Base-by-base conservation (phyloP, 2,329 filamentous ascomycete species). In the Colletotrichum truncatum region DNA sequence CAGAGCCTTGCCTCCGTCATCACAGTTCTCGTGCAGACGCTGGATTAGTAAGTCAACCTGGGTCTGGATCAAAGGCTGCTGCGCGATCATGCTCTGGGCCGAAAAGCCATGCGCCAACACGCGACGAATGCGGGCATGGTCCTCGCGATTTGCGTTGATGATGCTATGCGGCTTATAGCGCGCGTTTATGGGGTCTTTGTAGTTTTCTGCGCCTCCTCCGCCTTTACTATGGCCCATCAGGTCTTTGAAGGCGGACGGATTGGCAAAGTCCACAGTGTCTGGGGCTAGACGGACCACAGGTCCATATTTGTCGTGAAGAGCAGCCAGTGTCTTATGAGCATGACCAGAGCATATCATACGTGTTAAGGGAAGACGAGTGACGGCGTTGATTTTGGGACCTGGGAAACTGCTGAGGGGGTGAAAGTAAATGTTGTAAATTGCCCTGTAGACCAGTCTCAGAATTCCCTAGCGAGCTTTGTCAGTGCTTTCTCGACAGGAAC, bases 231-330 rank as follows among this genome's bases (percentile, higher is more conserved):
- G 64, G 43, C 75, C 77, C 63, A 81, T 81, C n/a, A 83, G 80
- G 14, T 80, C 78, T 58, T 77, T 77, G 76, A 76, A 81, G 2
- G 76, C 77, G 8, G 70, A 55, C 4, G 73, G 45, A 7, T 73
- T 73, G 16, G 73, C 75, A 56, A 80, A 82, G 4, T 77, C 75
- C 6, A 84, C 73, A 14, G 76, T 71, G 28, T 77, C 75, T 0
- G 82, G 81, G 1, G 71, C 74, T 5, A 80, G 69, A 2, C 82
- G 77, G 10, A 84, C 74, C 1, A 83, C 73, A n/a, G 71, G 67
- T 4, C 74, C 74, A 39, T 76, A 75, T 8, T 52, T 16, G 2
- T 68, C 51, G 14, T 75, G 73, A 7, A 68, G 30, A 11, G 36
- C 32, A 9, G 25, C 21, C 1, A 65, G 30, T 8, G n/a, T 52